Base-by-base conservation (phyloP, 441 rosid genomes). In the Biscutella laevigata region DNA sequence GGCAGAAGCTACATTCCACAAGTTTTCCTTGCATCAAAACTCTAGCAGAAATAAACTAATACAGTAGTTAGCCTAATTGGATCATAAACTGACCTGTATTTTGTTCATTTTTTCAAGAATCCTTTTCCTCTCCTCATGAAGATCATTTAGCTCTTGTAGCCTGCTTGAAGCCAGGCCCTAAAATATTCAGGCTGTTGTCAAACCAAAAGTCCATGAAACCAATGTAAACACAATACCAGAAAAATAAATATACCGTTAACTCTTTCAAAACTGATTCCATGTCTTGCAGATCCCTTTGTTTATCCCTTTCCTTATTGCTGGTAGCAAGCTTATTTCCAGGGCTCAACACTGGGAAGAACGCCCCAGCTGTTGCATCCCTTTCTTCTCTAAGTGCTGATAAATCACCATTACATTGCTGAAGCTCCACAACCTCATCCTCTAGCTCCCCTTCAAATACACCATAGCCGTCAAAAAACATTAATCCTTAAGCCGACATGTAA, bases 281-380 rank as follows among this genome's bases (percentile, higher is more conserved):
- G 57, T 94, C 94, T 59, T 71, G 84, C 60, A 83, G 41, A 62
- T 81, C 86, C 65, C 76, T 82, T 59, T 77, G 89, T 69, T 79
- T 88, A 68, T 86, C 95, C 61, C 67, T 80, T 46, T 63, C 61
- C 71, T 41, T 82, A 59, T 94, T 95, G 43, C 68, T 71, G 40
- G 76, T 58, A 74, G 69, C 72, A 70, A 70, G 87, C 62, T 81
- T 84, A 71, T 61, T 79, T 39, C 89, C 83, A 16, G 78, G 44
- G 63, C 72, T 84, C 71, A 86, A 52, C 53, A 85, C 78, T 34
- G 97, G 97, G 50, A 84, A 80, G 70, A 79, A 73, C 14, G 83
- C 71, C 71, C 95, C 96, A 66, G 78, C 77, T 15, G 83, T 78
- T 35, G 87, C 85, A 80, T 89, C 97, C 66, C 77, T 80, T 65